Conservation (phyloP, 352 stramenopile species). For the Phytophthora fragariaefolia region DNA sequence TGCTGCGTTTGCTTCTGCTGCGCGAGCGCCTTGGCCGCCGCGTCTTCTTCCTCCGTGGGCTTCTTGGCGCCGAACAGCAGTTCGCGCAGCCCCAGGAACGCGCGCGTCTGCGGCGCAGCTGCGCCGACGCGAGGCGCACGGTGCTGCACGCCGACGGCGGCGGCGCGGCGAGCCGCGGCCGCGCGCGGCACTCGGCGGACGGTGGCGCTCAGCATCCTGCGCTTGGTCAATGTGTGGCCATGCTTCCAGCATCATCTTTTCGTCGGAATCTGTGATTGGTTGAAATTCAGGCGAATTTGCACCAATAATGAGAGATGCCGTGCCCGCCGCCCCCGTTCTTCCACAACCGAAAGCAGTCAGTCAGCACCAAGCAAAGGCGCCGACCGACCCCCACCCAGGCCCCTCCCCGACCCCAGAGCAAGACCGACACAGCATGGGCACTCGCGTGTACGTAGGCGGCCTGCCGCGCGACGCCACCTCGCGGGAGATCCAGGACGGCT, state of each 20-base stretch:
- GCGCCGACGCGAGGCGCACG: conserved; percentile 10
- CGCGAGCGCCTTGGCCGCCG: conserved; percentile 18
- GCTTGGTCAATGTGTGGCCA: conserved; percentile 24
- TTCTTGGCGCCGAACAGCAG: conserved; percentile 70
- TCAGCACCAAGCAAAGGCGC: conserved; percentile 27
- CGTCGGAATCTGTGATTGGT: not conserved
- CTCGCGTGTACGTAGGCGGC: conserved; percentile 85
- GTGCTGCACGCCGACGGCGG: not conserved
- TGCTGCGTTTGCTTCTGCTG: conserved; percentile 2
- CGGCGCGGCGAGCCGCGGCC: conserved; percentile 21
- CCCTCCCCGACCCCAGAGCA: conserved; percentile 23
- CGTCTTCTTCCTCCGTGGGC: conserved; percentile 21
- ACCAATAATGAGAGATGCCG: not conserved
- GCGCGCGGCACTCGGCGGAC: conserved; percentile 34
- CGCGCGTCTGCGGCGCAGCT: conserved; percentile 38
- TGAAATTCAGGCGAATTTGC: conserved; percentile 1
- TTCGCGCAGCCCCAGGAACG: conserved; percentile 73
- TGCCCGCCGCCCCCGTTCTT: not conserved
- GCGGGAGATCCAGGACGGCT: conserved; percentile 83
- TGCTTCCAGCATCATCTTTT: not conserved
- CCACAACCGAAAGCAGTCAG: conserved; percentile 40
- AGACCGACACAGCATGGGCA: conserved; percentile 68
- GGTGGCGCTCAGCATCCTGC: conserved; percentile 39
- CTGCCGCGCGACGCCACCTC: conserved; percentile 83
- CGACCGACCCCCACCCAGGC: conserved; percentile 6